phyloP scores from a whole-genome alignment of 805 yeast species.

The Pachysolen tannophilus region DNA sequence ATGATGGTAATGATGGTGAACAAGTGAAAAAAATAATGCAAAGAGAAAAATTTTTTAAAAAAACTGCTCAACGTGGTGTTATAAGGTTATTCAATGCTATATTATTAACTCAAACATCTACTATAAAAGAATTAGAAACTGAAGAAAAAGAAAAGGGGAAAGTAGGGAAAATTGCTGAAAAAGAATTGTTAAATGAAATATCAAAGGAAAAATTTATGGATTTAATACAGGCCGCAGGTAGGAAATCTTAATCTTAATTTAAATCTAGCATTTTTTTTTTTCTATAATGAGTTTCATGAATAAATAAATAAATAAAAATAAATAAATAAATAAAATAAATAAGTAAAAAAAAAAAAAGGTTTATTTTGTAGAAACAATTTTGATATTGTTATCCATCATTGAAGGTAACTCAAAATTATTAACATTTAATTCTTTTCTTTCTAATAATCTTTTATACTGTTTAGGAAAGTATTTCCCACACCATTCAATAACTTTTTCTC shows the following conservation, averaged over 20 bases:
- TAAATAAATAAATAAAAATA: conserved; percentile 1
- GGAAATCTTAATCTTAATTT: conserved; percentile 12
- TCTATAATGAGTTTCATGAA: too few relatives aligned
- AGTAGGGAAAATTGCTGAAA: conserved; percentile 42
- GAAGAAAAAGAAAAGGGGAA: conserved; percentile 29
- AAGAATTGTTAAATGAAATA: conserved; percentile 63
- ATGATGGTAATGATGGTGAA: conserved; percentile 48
- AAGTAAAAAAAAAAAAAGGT: neutral
- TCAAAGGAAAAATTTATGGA: conserved; percentile 88
- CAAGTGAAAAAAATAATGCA: conserved; percentile 53
- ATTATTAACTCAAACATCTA: conserved; percentile 63
- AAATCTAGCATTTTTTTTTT: too few relatives aligned
- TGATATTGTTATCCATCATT: conserved; percentile 12
- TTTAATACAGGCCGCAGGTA: conserved; percentile 74
- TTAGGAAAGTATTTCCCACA: conserved; percentile 25
- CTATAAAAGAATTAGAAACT: conserved; percentile 40
- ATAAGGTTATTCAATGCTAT: conserved; percentile 80
- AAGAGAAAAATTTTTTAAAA: conserved; percentile 60
- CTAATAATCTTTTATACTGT: conserved; percentile 29
- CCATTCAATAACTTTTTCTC: conserved; percentile 28
- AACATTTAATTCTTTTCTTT: conserved; percentile 19
- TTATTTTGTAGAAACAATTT: neutral
- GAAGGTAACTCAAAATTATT: conserved; percentile 25
- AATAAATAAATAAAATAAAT: conserved; percentile 2
- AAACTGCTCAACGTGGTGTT: conserved; percentile 84